Evolutionary conservation across 371 early-diverging fungal genomes (phyloP).

Genomic region (Mortierella sp.): DNA sequence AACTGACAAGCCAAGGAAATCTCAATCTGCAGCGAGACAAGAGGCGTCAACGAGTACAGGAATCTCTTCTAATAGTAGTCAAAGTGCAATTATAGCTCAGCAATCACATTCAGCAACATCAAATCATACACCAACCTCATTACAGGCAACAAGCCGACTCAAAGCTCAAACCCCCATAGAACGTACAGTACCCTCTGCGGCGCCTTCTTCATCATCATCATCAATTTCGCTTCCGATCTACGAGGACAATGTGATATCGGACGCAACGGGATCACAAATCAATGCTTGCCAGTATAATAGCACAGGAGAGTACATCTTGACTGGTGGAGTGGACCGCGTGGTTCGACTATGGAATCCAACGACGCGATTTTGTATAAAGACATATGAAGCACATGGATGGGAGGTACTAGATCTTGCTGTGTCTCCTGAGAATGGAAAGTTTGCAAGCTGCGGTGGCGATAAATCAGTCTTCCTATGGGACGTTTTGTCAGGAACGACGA

Average conservation of each 20-base stretch:
- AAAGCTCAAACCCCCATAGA: neutral
- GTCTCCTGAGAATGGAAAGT: conserved; percentile 82
- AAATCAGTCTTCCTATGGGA: conserved; percentile 89
- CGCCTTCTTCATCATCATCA: conserved; percentile 10
- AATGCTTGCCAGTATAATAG: conserved; percentile 76
- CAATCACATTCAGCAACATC: neutral
- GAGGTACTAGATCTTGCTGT: conserved; percentile 86
- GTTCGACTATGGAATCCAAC: conserved; percentile 87
- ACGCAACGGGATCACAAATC: conserved; percentile 56
- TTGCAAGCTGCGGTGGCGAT: conserved; percentile 90
- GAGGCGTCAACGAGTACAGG: neutral
- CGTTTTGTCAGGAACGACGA: conserved; percentile 77
- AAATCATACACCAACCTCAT: neutral
- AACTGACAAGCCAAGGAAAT: conserved; percentile 16
- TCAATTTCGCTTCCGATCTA: conserved; percentile 35
- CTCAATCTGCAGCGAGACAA: conserved; percentile 5
- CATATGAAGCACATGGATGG: conserved; percentile 90
- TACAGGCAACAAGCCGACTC: neutral
- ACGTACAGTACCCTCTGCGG: neutral
- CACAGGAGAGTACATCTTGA: conserved; percentile 79
- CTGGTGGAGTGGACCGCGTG: conserved; percentile 84
- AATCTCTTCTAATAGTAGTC: neutral
- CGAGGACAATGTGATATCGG: conserved; percentile 38
- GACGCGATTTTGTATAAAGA: conserved; percentile 77
- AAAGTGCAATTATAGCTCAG: neutral